Evolutionary conservation across 192 early-diverging fungal species (phyloP).

Genomic region (Coemansia pectinata): DNA sequence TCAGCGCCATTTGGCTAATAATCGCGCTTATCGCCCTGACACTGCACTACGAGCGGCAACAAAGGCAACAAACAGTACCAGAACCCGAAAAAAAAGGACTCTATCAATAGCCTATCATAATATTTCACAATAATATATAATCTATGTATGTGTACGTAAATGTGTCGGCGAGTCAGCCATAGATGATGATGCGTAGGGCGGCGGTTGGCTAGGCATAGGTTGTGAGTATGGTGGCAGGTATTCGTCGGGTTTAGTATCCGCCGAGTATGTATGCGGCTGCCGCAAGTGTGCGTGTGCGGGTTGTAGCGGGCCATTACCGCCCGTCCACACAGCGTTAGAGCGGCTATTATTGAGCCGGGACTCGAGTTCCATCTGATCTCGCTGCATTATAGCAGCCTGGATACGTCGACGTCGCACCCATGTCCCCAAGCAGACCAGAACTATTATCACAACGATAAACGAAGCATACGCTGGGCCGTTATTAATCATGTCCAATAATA

Average conservation of each 20-base stretch:
- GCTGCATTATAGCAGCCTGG: background rate
- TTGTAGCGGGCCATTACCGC: background rate
- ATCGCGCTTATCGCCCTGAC: background rate
- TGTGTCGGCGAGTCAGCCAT: background rate
- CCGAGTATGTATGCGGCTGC: background rate
- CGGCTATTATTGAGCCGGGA: background rate
- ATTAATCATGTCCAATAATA: background rate
- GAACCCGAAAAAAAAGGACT: background rate
- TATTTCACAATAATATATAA: background rate
- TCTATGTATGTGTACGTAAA: background rate
- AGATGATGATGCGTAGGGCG: background rate
- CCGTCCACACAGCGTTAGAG: background rate
- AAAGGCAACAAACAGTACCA: background rate
- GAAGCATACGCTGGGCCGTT: conserved; percentile 14
- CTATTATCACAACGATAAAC: conserved; percentile 6
- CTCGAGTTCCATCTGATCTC: conserved; percentile 7
- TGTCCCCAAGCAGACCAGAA: conserved; percentile 1
- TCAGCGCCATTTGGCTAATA: background rate
- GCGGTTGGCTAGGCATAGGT: background rate
- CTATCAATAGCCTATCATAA: background rate
- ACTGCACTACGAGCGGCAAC: background rate
- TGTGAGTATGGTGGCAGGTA: conserved; percentile 29
- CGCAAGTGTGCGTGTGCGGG: background rate
- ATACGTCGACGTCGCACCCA: conserved; percentile 16
- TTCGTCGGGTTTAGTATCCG: conserved; percentile 13